Evolutionary conservation across 352 stramenopile species (phyloP), one percentile per base, ranked within the genome.

Genomic region (Pythium diclinum): DNA sequence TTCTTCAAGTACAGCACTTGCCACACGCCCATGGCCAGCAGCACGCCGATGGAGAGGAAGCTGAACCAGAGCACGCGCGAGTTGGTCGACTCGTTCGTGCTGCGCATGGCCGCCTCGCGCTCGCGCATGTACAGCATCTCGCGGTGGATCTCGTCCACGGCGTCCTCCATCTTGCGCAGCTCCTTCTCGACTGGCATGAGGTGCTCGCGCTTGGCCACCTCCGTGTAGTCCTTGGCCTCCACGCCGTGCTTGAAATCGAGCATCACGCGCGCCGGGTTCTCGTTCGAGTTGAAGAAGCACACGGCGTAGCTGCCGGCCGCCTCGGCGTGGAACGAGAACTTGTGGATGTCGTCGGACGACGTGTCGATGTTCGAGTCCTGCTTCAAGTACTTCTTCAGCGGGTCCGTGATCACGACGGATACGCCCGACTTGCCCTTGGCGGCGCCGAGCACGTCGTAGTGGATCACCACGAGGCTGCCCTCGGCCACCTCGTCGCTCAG

Each of bases 51-150:
- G 23, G 85, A 94, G 49, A 96, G 81, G 60, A 94, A 93, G 68
- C 84, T 95, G 71, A 96, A 96, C 88, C 86, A 96, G 56, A 94
- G 78, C 66, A 96, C 85, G 46, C 88, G 83, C 47, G 86, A 89
- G 75, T 95, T 95, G 28, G 88, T 96, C 25, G 81, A 91, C 70
- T 96, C 88, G 76, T 96, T 96, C 61, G 87, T 96, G 74, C 92
- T 88, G 69, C 88, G 85, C 83, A 94, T 93, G 16, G 73, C 77
- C 11, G 84, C 84, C 69, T 96, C 88, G 19, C 88, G 81, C 65
- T 94, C 82, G 47, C 85, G 87, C 88, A 94, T 91, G 74, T 95
- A 94, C n/a, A 94, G 79, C 84, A 94, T 92, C 71, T 94, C 87
- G 63, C 81, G 83, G 70, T 94, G 87, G 68, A 96, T 94, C 71